Evolutionary conservation across 345 rosid genomes (phyloP).

Genomic region (Euphorbia lathyris): DNA sequence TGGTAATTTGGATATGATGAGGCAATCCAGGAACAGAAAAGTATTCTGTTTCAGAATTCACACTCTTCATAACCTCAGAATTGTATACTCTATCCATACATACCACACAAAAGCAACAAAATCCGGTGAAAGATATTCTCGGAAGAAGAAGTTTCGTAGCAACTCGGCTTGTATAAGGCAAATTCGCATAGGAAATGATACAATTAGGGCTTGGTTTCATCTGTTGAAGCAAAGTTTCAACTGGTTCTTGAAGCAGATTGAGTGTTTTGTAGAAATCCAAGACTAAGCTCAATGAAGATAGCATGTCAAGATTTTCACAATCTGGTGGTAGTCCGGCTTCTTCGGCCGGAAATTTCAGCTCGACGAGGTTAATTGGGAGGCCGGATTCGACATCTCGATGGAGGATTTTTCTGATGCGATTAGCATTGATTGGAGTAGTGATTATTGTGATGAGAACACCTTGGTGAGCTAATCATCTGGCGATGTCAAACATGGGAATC

Average conservation of each 20-base stretch:
- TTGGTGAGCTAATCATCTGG: conserved; percentile 12
- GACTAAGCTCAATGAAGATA: conserved; percentile 15
- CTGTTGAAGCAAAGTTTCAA: conserved; percentile 20
- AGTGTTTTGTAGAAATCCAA: conserved; percentile 11
- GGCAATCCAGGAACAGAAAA: conserved; percentile 18
- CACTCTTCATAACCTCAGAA: not conserved
- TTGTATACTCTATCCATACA: not conserved
- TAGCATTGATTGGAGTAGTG: conserved; percentile 30
- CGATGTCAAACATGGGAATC: conserved; percentile 27
- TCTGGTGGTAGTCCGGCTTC: conserved; percentile 17
- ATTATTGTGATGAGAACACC: conserved; percentile 21
- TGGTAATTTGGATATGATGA: not conserved
- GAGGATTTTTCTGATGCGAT: conserved; percentile 12
- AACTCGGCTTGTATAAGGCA: conserved; percentile 21
- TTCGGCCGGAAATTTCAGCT: conserved; percentile 9
- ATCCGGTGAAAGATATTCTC: conserved; percentile 25
- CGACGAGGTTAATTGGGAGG: conserved; percentile 7
- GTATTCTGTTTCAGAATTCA: not conserved
- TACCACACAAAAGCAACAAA: conserved; percentile 9
- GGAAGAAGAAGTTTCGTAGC: conserved; percentile 25
- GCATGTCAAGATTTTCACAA: conserved; percentile 16
- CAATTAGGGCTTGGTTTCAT: conserved; percentile 26
- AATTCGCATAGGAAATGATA: conserved; percentile 31
- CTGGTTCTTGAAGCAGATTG: conserved; percentile 14
- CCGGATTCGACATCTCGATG: conserved; percentile 21